These are phyloP conservation scores for Myotisia sp. DNA, from an alignment of 2,329 filamentous ascomycete species.

Conservation along the genomic window DNA sequence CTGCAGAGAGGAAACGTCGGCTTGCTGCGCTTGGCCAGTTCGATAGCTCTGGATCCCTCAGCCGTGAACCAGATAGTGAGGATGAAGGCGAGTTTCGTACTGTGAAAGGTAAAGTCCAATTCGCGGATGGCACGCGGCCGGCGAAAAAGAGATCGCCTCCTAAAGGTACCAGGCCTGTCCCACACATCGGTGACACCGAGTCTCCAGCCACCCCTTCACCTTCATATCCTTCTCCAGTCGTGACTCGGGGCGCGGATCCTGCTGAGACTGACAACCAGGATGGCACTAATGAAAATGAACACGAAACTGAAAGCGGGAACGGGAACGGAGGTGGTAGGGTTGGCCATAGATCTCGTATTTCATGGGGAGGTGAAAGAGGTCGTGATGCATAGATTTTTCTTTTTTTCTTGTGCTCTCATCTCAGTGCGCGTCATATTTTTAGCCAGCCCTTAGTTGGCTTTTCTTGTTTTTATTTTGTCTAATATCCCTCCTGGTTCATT, in stretches of 20 bases:
- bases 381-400: background rate
- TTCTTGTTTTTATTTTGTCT: background rate
- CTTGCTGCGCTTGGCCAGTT: constrained; percentile 30
- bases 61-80: constrained; percentile 15
- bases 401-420: background rate
- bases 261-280: background rate
- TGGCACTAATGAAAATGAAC: constrained; percentile 8
- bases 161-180: constrained; percentile 2
- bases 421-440: too few relatives aligned
- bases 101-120: constrained; percentile 20
- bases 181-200: too few relatives aligned
- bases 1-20: constrained; percentile 33
- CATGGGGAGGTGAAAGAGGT: constrained; percentile 31
- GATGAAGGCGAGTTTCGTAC: constrained; percentile 16
- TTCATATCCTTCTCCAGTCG: background rate
- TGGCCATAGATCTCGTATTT: constrained; percentile 21
- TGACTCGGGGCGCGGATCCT: background rate
- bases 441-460: too few relatives aligned
- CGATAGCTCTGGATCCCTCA: constrained; percentile 10
- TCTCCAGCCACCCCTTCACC: too few relatives aligned
- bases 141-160: constrained; percentile 13
- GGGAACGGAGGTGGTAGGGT: constrained; percentile 9
- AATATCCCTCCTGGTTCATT: too few relatives aligned
- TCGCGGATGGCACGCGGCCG: constrained; percentile 21
- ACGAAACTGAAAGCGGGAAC: constrained; percentile 12